Base-by-base conservation (phyloP, 805 yeast genomes). In the Cyberlindnera maclurae region DNA sequence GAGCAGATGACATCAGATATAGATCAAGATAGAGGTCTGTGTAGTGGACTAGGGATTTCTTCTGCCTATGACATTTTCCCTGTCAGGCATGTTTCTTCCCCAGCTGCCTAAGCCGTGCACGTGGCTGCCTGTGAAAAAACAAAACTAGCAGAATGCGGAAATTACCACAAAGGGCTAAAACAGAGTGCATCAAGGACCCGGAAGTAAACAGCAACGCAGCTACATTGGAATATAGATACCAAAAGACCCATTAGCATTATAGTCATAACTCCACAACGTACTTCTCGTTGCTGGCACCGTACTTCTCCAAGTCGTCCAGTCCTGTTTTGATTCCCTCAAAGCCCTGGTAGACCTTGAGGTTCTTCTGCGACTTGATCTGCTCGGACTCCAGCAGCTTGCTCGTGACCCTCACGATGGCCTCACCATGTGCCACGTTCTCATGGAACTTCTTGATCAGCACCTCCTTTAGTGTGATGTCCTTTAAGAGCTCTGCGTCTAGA, bases 1-100 rank as follows among this genome's bases (percentile, higher is more conserved):
- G 88, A 31, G 80, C 79, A 17, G 85, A 69, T 3, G 86, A 79
- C 87, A 79, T 79, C 33, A 24, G 24, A 6, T 33, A 34, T 29
- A 34, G 15, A 26, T 38, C 22, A 36, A 35, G 12, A 15, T 8
- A 15, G 4, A 5, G 13, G 26, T 15, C n/a, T 12, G 22, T 15
- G 20, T 15, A 6, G 24, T 8, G 24, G 24, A 20, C 8, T 20
- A 6, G 24, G n/a, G n/a, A n/a, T n/a, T n/a, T n/a, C n/a, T n/a
- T n/a, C n/a, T n/a, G n/a, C n/a, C n/a, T n/a, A n/a, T n/a, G n/a
- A n/a, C n/a, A n/a, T n/a, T n/a, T 20, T 20, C 24, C 8, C 24
- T 20, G 24, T 20, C 24, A 20, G 24, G 8, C 24, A 20, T n/a
- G n/a, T n/a, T n/a, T n/a, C n/a, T n/a, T n/a, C n/a, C n/a, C n/a